A percentile compares a stretch with the other conserved stretches of the same genome.
Evolutionary conservation across 2,329 filamentous ascomycete species (phyloP).

Genomic region (Exophiala calicioides): DNA sequence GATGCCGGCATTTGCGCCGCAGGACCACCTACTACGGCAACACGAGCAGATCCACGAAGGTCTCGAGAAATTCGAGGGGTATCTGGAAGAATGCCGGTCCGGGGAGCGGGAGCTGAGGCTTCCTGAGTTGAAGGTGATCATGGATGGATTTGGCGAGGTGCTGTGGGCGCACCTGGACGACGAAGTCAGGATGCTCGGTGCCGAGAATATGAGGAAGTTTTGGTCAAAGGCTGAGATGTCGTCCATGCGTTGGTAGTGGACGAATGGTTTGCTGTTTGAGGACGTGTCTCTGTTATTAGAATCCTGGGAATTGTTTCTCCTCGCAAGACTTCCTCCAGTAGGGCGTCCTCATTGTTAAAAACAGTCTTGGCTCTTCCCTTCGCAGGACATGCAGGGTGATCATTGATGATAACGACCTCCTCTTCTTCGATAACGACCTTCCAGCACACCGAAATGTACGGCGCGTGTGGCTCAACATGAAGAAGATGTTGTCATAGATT

Average conservation of each 20-base stretch:
- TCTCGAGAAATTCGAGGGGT: slow-evolving; percentile 66
- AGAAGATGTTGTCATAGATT: not conserved
- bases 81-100: slow-evolving; percentile 61
- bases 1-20: slow-evolving; percentile 74
- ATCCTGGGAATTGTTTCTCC: too few species aligned
- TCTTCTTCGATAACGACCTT: not conserved
- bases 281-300: not conserved
- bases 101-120: slow-evolving; percentile 63
- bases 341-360: too few species aligned
- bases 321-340: too few species aligned
- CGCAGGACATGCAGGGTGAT: too few species aligned
- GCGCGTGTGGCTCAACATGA: not conserved
- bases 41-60: slow-evolving; percentile 78
- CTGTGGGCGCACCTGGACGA: slow-evolving; percentile 82
- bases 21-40: slow-evolving; percentile 69
- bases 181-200: slow-evolving; percentile 75
- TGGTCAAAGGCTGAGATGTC: slow-evolving; percentile 77
- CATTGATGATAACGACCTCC: not conserved
- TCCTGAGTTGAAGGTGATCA: slow-evolving; percentile 63
- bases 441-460: slow-evolving; percentile 2
- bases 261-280: not conserved
- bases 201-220: slow-evolving; percentile 84
- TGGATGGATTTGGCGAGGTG: slow-evolving; percentile 77
- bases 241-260: slow-evolving; percentile 56
- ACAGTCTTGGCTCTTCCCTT: too few species aligned